Percentiles rank a stretch among this genome's conserved stretches.
Evolutionary conservation across 768 basidiomycete genomes (phyloP).

Genomic region (Ephemerocybe angulata): DNA sequence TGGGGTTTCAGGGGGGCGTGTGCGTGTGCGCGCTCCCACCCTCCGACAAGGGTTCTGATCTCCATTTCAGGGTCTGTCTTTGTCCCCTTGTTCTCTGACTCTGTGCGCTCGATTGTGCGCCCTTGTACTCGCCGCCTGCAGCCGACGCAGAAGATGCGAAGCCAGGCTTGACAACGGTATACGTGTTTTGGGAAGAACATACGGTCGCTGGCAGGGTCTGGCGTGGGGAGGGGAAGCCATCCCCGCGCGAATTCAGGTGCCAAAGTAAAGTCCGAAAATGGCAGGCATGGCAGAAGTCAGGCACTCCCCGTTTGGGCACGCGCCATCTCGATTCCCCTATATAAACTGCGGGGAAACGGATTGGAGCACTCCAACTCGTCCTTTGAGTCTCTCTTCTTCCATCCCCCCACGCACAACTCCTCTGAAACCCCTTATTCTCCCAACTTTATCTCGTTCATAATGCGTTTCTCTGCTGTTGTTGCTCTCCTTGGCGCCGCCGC

Average conservation of each 20-base stretch:
- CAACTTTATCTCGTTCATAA: slow-evolving; percentile 25
- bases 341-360: slow-evolving; percentile 5
- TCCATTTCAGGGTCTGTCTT: slow-evolving; percentile 15
- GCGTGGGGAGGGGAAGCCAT: background rate
- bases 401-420: slow-evolving; percentile 12
- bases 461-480: slow-evolving; percentile 51
- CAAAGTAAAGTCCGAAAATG: background rate
- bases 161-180: slow-evolving; percentile 6
- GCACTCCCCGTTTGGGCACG: background rate
- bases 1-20: too few relatives aligned
- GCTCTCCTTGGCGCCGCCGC: slow-evolving; percentile 38
- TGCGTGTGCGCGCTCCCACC: background rate
- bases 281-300: background rate
- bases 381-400: slow-evolving; percentile 18
- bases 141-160: background rate
- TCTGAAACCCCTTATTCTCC: slow-evolving; percentile 21
- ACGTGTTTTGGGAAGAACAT: background rate
- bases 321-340: slow-evolving; percentile 1
- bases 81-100: slow-evolving; percentile 29
- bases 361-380: slow-evolving; percentile 10
- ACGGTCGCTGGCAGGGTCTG: background rate
- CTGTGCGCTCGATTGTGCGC: slow-evolving; percentile 27
- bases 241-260: background rate
- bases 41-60: background rate
- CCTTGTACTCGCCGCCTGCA: background rate